These are phyloP conservation scores for Zhuliangozyma parablackwelliae DNA, from an alignment of 1,139 yeast species.

Conservation along the genomic window DNA sequence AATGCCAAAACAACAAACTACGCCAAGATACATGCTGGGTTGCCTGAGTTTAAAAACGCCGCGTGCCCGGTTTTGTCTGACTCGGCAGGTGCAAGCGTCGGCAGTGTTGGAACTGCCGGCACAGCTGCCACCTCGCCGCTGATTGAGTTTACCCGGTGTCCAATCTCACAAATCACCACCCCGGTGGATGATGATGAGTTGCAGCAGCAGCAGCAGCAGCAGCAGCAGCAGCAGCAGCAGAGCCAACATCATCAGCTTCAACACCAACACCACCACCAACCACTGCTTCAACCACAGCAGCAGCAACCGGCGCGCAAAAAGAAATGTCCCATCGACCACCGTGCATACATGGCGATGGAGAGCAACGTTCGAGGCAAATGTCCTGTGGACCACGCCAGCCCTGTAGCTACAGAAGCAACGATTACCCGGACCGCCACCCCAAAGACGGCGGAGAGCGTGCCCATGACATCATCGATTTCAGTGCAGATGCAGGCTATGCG, in stretches of 20 bases:
- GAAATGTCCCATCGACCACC: slow-evolving; percentile 34
- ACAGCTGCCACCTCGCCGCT: neutral
- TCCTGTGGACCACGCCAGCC: slow-evolving; percentile 1
- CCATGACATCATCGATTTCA: no score
- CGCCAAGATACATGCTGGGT: slow-evolving; percentile 32
- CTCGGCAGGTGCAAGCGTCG: slow-evolving; percentile 3
- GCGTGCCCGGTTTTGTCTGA: slow-evolving; percentile 10
- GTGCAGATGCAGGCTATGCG: neutral
- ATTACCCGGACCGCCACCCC: neutral
- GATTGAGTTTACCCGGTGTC: slow-evolving; percentile 21
- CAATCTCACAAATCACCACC: slow-evolving; percentile 27
- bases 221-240: no score
- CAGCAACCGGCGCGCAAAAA: slow-evolving; percentile 10
- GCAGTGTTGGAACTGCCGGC: neutral
- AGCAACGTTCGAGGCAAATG: slow-evolving; percentile 21
- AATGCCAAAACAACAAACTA: slow-evolving; percentile 26
- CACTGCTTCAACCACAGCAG: neutral
- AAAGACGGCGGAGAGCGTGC: neutral
- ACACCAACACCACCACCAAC: no score
- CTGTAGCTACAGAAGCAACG: neutral
- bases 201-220: neutral
- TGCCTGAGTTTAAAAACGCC: slow-evolving; percentile 23
- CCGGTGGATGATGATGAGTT: slow-evolving; percentile 16
- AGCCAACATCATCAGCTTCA: no score
- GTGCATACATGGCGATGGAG: slow-evolving; percentile 17